Base-by-base conservation (phyloP, 345 rosid genomes). In the Dimocarpus longan region DNA sequence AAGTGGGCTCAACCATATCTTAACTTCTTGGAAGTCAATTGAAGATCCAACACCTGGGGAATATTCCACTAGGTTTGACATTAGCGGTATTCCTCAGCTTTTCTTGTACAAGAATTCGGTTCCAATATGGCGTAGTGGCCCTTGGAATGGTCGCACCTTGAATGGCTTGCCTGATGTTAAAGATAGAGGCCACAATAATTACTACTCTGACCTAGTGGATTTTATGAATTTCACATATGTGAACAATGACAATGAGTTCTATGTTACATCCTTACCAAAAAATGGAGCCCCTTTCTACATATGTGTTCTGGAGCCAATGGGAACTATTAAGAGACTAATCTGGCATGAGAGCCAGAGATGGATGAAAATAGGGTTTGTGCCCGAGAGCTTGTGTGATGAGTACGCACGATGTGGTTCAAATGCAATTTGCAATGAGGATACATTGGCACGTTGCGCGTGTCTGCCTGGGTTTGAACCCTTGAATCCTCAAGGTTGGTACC, bases 11-110 rank as follows among this genome's bases (percentile, higher is more conserved):
- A 26, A 70, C 48, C n/a, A 48, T 66, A 28, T 28, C 22, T 0
- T 83, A 15, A 79, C 71, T n/a, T 83, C 88, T 0, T 83, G 85
- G 83, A 86, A 40, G 65, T 81, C 83, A 8, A 64, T 8, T 3
- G 80, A 71, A 22, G 85, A 83, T 7, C 88, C 85, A 0, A 39
- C 67, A 0, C 56, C 66, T 0, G 85, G 89, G 4, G 52, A 74
- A 21, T 80, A 3, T 73, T 72, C 79, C 1, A 0, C 0, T 24
- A 1, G 59, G 72, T 6, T 83, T 0, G 66, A 83, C 42, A n/a
- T 75, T 0, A n/a, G 9, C 0, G 81, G 81, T 3, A 40, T 75
- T 1, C 26, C 81, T 0, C 79, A 74, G 22, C 13, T 18, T 2
- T 37, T 60, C 28, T 18, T 76, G 10, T 42, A 66, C 57, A 42